phyloP scores from a whole-genome alignment of 108 stramenopile species.

The Nannochloropsis salina region DNA sequence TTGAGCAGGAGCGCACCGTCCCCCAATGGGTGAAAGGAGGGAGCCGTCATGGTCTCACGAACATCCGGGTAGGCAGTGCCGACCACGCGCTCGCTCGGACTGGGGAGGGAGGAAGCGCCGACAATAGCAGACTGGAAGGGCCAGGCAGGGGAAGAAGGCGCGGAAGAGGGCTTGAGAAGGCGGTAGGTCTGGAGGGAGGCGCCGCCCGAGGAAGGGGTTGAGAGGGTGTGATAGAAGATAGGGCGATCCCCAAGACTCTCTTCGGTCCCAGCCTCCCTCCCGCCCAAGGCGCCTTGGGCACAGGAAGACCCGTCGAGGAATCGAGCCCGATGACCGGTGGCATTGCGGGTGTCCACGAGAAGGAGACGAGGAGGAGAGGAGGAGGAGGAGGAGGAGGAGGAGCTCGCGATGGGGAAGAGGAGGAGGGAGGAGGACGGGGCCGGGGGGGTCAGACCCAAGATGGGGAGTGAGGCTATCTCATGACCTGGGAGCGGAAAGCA shows the following conservation, averaged over 20 bases:
- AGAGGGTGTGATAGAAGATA: neutral
- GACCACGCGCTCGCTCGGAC: slow-evolving; percentile 11
- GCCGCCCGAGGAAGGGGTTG: neutral
- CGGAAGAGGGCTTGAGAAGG: neutral
- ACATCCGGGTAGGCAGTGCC: slow-evolving; percentile 35
- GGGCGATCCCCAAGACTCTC: neutral
- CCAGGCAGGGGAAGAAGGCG: neutral
- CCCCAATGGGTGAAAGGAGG: slow-evolving; percentile 65
- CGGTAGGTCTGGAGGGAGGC: neutral
- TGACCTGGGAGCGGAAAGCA: neutral
- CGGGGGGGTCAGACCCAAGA: neutral
- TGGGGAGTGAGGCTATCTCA: neutral
- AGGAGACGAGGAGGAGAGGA: neutral
- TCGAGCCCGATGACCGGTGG: neutral
- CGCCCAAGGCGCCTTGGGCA: neutral
- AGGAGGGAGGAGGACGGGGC: neutral
- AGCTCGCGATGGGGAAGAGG: neutral
- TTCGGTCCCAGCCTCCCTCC: neutral
- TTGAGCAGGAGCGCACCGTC: slow-evolving; percentile 86
- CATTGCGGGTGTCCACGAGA: neutral
- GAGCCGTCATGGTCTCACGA: slow-evolving; percentile 66
- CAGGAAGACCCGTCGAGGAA: neutral
- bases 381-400: neutral
- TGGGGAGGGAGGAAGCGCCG: neutral
- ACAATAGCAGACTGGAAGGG: neutral